Conservation (phyloP, 2,329 filamentous ascomycete genomes). For the Ophiostoma sp. region DNA sequence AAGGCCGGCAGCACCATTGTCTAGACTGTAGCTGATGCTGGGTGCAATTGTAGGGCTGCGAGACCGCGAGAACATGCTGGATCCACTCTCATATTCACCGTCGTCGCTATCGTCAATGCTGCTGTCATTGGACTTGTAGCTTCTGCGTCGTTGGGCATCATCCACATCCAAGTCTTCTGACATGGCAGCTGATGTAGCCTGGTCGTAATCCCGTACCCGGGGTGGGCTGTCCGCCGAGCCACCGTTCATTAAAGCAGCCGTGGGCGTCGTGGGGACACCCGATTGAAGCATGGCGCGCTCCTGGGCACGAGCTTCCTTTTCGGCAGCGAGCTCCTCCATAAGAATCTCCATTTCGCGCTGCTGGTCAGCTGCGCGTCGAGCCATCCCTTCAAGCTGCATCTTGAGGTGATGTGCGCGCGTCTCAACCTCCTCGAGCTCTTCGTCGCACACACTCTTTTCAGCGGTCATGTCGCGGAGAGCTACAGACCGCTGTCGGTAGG, state of each 20-base stretch:
- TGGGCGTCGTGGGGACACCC: conserved; percentile 22
- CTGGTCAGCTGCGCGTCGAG: conserved; percentile 48
- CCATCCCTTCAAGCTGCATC: conserved; percentile 57
- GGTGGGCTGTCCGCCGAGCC: background rate
- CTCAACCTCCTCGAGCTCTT: conserved; percentile 53
- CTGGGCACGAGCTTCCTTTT: conserved; percentile 45
- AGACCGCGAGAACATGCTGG: conserved; percentile 57
- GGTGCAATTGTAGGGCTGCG: conserved; percentile 51
- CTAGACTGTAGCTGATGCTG: conserved; percentile 25
- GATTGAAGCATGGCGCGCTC: conserved; percentile 35
- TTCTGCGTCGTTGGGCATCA: conserved; percentile 43
- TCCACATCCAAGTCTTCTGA: conserved; percentile 50
- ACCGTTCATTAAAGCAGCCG: background rate
- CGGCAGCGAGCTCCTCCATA: conserved; percentile 44
- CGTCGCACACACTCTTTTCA: conserved; percentile 49
- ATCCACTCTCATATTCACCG: conserved; percentile 39
- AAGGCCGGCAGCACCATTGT: conserved; percentile 11
- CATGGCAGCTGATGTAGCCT: conserved; percentile 31
- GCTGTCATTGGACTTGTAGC: conserved; percentile 41
- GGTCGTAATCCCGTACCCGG: conserved; percentile 18
- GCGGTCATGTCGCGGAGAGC: conserved; percentile 48
- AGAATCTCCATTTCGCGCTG: conserved; percentile 45
- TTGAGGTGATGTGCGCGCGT: conserved; percentile 51
- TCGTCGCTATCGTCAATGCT: conserved; percentile 43
- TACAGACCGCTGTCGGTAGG: conserved; percentile 51